Conservation (phyloP, 1,139 yeast genomes). For the Pichia sp. region DNA sequence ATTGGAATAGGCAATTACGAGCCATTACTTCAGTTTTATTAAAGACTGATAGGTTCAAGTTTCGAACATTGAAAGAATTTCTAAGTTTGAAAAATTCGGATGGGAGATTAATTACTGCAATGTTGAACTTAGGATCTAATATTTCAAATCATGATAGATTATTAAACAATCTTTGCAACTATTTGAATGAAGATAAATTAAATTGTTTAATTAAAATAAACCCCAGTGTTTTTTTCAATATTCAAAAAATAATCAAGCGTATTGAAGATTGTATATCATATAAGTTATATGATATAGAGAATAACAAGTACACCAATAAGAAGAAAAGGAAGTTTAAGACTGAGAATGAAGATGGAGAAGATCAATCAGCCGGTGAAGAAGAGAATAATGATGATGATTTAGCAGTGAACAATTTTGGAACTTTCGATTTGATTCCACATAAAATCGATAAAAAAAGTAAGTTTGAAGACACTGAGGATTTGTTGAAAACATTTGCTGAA, state of each 20-base stretch:
- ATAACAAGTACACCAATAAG: neutral
- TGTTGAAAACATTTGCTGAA: conserved; percentile 26
- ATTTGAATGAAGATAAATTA: conserved; percentile 20
- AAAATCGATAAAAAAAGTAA: conserved; percentile 26
- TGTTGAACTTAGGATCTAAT: conserved; percentile 49
- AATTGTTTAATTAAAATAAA: conserved; percentile 22
- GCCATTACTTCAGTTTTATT: conserved; percentile 36
- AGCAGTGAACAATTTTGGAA: conserved; percentile 12
- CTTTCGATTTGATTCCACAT: conserved; percentile 18
- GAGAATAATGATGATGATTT: conserved; percentile 20
- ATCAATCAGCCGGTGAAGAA: too few relatives aligned
- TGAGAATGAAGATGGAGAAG: conserved; percentile 11
- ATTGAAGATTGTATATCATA: conserved; percentile 13
- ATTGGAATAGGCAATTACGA: conserved; percentile 36
- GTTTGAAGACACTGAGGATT: conserved; percentile 30
- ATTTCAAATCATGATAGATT: conserved; percentile 50
- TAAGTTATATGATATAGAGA: conserved; percentile 5
- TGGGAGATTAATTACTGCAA: conserved; percentile 35
- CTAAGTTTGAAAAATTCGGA: conserved; percentile 18
- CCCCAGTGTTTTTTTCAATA: conserved; percentile 18
- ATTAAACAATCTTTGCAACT: conserved; percentile 36
- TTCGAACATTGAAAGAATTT: conserved; percentile 32
- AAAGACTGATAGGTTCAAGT: conserved; percentile 36
- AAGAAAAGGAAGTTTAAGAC: neutral
- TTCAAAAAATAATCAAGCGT: conserved; percentile 11